phyloP scores from a whole-genome alignment of 495 filamentous ascomycete genomes.

The Ramalina intermedia region DNA sequence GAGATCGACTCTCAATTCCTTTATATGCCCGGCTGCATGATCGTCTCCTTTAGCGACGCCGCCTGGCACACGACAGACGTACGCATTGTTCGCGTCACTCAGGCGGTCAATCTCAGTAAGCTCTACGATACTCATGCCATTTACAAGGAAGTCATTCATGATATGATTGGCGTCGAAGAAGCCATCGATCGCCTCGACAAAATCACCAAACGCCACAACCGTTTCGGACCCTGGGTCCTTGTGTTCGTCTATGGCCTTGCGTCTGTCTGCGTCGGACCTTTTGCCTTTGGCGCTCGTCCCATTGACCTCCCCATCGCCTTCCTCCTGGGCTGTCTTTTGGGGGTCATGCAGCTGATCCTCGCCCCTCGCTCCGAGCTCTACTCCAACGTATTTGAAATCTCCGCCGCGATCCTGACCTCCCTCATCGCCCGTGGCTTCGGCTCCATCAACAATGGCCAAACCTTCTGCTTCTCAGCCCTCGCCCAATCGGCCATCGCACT shows the following conservation, averaged over 20 bases:
- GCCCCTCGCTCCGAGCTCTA: slow-evolving; percentile 64
- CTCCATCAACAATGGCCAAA: slow-evolving; percentile 49
- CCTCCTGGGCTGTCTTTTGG: slow-evolving; percentile 69
- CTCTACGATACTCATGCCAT: slow-evolving; percentile 75
- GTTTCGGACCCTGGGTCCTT: slow-evolving; percentile 55
- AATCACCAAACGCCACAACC: slow-evolving; percentile 45
- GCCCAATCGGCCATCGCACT: slow-evolving; percentile 85
- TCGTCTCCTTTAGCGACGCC: slow-evolving; percentile 84
- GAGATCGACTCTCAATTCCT: slow-evolving; percentile 86
- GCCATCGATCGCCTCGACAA: slow-evolving; percentile 56
- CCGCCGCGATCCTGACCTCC: slow-evolving; percentile 73
- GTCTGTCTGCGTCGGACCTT: slow-evolving; percentile 66
- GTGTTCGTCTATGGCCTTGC: slow-evolving; percentile 77
- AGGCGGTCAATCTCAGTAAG: slow-evolving; percentile 74
- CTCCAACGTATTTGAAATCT: slow-evolving; percentile 83
- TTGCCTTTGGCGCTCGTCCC: slow-evolving; percentile 74
- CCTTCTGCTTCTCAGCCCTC: slow-evolving; percentile 85
- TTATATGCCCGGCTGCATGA: slow-evolving; percentile 90
- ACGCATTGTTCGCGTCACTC: slow-evolving; percentile 61
- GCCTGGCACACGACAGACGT: slow-evolving; percentile 87
- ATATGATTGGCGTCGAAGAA: slow-evolving; percentile 71
- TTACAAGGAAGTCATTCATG: slow-evolving; percentile 89
- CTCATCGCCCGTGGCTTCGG: slow-evolving; percentile 82
- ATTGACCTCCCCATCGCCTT: slow-evolving; percentile 86
- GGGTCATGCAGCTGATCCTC: slow-evolving; percentile 65